Evolutionary conservation across 768 basidiomycete species (phyloP).

Genomic region (Mycena rosella): DNA sequence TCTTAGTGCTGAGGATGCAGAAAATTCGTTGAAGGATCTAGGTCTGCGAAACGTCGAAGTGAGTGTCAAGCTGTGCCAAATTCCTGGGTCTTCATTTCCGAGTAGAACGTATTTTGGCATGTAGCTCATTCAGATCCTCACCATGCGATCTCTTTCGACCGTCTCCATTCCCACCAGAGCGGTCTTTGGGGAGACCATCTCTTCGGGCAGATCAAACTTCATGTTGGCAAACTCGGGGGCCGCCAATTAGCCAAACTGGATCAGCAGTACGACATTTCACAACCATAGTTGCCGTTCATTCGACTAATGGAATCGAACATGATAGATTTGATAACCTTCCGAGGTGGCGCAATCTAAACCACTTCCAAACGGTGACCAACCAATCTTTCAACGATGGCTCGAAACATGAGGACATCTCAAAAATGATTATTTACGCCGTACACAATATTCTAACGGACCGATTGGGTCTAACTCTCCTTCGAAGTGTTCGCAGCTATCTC

Average conservation of each 20-base stretch:
- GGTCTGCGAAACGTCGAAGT: conserved; percentile 43
- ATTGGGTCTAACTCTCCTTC: neutral
- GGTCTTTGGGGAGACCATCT: conserved; percentile 53
- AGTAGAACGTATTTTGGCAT: conserved; percentile 57
- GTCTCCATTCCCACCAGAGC: conserved; percentile 49
- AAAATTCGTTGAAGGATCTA: conserved; percentile 39
- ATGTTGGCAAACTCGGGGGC: conserved; percentile 35
- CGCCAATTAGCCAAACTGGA: conserved; percentile 37
- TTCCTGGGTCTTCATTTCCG: conserved; percentile 15
- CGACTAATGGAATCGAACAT: conserved; percentile 1
- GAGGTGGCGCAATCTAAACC: conserved; percentile 49
- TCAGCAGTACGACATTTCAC: conserved; percentile 38
- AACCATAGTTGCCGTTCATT: neutral
- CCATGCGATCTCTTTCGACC: conserved; percentile 52
- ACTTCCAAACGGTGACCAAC: conserved; percentile 43
- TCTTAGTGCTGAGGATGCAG: conserved; percentile 24
- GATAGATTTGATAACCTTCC: conserved; percentile 47
- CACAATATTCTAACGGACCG: conserved; percentile 35
- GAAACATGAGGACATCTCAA: conserved; percentile 39
- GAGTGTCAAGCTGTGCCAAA: conserved; percentile 3
- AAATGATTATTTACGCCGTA: neutral
- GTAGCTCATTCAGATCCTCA: conserved; percentile 50
- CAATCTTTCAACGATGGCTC: conserved; percentile 49
- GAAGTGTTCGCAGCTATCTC: neutral
- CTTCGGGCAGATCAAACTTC: conserved; percentile 39